These are phyloP conservation scores for Agrocybe chaxingu DNA, from an alignment of 768 basidiomycete genomes.

Conservation along the genomic window DNA sequence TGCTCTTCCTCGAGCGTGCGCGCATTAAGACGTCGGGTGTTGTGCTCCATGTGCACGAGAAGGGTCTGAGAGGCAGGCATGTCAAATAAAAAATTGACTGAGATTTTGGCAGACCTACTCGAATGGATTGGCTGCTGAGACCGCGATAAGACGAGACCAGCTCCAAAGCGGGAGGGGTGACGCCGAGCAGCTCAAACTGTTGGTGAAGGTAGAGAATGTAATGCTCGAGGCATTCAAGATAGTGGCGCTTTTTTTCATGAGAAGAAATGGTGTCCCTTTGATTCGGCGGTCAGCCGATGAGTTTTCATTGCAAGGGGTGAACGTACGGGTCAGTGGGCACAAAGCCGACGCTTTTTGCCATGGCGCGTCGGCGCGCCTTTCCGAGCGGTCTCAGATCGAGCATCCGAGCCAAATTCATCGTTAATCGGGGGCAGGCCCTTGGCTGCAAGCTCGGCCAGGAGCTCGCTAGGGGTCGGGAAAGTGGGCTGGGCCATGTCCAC, in stretches of 20 bases:
- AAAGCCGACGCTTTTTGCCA: slow-evolving; percentile 56
- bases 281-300: slow-evolving; percentile 2
- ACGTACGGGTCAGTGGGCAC: slow-evolving; percentile 61
- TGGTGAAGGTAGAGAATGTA: slow-evolving; percentile 67
- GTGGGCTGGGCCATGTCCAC: slow-evolving; percentile 22
- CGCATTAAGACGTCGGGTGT: slow-evolving; percentile 45
- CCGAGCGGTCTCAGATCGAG: slow-evolving; percentile 41
- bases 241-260: slow-evolving; percentile 74
- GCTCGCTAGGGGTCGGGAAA: slow-evolving; percentile 66
- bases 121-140: slow-evolving; percentile 60
- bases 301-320: neutral
- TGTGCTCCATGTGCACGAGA: slow-evolving; percentile 67
- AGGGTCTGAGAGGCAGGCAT: slow-evolving; percentile 43
- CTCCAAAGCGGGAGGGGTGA: slow-evolving; percentile 43
- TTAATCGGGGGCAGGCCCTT: slow-evolving; percentile 8
- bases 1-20: slow-evolving; percentile 54
- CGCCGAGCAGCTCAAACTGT: slow-evolving; percentile 50
- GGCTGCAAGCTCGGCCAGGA: slow-evolving; percentile 44
- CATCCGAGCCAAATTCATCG: slow-evolving; percentile 12
- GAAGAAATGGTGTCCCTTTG: slow-evolving; percentile 69
- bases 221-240: slow-evolving; percentile 70
- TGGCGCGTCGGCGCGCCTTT: slow-evolving; percentile 57
- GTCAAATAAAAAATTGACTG: neutral
- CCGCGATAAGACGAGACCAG: slow-evolving; percentile 52
- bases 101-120: slow-evolving; percentile 33